Evolutionary conservation across 148 eudicot genomes (phyloP), one percentile per base, ranked within the genome.

Genomic region (Vaccinium corymbosum): DNA sequence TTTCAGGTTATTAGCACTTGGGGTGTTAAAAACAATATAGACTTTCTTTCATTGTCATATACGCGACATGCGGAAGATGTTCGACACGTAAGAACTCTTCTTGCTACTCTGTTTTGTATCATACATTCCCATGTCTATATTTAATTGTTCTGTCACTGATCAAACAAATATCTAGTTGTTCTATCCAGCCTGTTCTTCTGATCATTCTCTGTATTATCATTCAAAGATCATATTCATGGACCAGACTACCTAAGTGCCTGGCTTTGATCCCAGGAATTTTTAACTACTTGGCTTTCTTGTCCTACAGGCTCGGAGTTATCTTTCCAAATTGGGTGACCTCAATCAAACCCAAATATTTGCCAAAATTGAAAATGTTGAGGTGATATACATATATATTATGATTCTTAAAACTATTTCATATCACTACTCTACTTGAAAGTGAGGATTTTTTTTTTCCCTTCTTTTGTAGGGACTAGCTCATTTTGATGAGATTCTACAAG

Each of bases 41-140:
- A 97, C 84, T 97, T 97, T 75, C 92, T 97, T 52, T 93, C 99
- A 42, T 86, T 97, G 46, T 94, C 99, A 8, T 94, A 91, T 79
- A 93, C 99, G 51, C 93, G 99, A 27, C 95, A 94, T 73, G 99
- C 98, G 22, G 95, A 97, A 87, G 99, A 97, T 91, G 95, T 97
- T 86, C 99, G 98, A 76, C 92, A 94, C 85, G 99, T 96, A 90
- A 80, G 89, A 3, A 17, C 46, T 49, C 20, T 49, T 77, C 79
- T 76, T 83, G 61, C 59, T 51, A 15, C 56, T 77, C 42, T 89
- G 16, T 83, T 86, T 46, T 25, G 11, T 52, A 66, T 66, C 16
- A 66, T 12, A 25, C 25, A 66, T 66, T 25, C 15, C 7, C 25
- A 35, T 68, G 4, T 14, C 38, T 27, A 16, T 68, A 12, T 68